A percentile compares a stretch with the other conserved stretches of the same genome.
Evolutionary conservation across 1,139 yeast species (phyloP).

Genomic region (Pichia sp.): DNA sequence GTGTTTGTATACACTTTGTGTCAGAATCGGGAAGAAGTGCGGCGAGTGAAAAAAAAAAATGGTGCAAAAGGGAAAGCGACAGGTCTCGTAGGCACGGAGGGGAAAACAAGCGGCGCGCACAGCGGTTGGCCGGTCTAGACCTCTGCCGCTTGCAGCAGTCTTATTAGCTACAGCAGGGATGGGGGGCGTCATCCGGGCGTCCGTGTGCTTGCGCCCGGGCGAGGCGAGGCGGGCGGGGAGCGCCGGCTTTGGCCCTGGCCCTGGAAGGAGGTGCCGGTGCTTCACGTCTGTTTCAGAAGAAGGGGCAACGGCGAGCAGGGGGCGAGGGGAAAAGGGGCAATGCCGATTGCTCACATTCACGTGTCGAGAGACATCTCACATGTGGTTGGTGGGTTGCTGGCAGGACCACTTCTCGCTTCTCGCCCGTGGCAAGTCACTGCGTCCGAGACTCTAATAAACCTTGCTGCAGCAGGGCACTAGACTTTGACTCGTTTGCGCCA

Average conservation of each 20-base stretch:
- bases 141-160: background rate
- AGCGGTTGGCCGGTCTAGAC: background rate
- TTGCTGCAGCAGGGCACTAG: too few species aligned
- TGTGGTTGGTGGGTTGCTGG: too few species aligned
- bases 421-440: too few species aligned
- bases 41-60: background rate
- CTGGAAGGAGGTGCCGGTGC: background rate
- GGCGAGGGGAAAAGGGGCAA: too few species aligned
- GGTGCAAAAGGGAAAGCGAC: too few species aligned
- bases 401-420: too few species aligned
- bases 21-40: background rate
- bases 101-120: background rate
- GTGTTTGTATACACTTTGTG: background rate
- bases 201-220: too few species aligned
- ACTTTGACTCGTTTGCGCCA: too few species aligned
- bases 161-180: background rate
- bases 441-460: too few species aligned
- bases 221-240: too few species aligned
- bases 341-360: background rate
- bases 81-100: too few species aligned
- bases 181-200: background rate
- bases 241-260: background rate
- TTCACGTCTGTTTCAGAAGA: background rate
- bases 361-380: background rate
- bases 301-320: background rate